These are phyloP conservation scores for Rhypophila decipiens DNA, from an alignment of 495 filamentous ascomycete genomes.

Conservation along the genomic window DNA sequence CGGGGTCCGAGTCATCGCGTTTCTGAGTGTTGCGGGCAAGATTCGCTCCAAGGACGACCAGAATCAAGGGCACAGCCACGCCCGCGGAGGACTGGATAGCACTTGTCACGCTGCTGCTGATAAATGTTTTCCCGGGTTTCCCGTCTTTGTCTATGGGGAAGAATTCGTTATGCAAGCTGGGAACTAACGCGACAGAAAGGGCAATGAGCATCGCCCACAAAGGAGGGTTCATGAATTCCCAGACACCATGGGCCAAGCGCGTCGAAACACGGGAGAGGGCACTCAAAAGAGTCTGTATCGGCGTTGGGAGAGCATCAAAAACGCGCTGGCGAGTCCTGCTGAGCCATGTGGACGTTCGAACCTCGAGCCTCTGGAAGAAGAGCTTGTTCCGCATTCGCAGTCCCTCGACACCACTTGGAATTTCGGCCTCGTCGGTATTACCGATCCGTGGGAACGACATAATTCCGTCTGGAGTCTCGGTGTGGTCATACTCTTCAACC, in stretches of 20 bases:
- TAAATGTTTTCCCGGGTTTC: too few relatives aligned
- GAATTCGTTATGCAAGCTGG: constrained; percentile 73
- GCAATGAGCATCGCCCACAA: constrained; percentile 94
- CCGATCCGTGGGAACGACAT: constrained; percentile 40
- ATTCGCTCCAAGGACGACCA: constrained; percentile 95
- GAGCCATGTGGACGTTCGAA: constrained; percentile 33
- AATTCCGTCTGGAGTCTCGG: constrained; percentile 27
- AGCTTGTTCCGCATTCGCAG: constrained; percentile 18
- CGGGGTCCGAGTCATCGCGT: constrained; percentile 53
- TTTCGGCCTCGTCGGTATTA: constrained; percentile 24
- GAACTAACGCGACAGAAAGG: constrained; percentile 86
- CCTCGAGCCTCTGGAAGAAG: constrained; percentile 10
- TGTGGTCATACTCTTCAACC: constrained; percentile 3
- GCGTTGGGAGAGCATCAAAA: constrained; percentile 46
- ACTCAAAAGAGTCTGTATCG: constrained; percentile 49
- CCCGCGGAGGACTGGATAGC: constrained; percentile 79
- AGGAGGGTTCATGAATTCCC: constrained; percentile 97
- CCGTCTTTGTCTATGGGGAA: constrained; percentile 81
- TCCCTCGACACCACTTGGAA: constrained; percentile 27
- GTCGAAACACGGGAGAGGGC: constrained; percentile 30
- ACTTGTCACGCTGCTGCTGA: constrained; percentile 86
- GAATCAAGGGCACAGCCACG: constrained; percentile 89
- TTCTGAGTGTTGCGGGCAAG: constrained; percentile 69
- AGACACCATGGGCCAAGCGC: constrained; percentile 60
- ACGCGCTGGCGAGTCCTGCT: constrained; percentile 15